These are phyloP conservation scores for Entophlyctis helioformis DNA, from an alignment of 192 early-diverging fungal genomes.

Conservation along the genomic window DNA sequence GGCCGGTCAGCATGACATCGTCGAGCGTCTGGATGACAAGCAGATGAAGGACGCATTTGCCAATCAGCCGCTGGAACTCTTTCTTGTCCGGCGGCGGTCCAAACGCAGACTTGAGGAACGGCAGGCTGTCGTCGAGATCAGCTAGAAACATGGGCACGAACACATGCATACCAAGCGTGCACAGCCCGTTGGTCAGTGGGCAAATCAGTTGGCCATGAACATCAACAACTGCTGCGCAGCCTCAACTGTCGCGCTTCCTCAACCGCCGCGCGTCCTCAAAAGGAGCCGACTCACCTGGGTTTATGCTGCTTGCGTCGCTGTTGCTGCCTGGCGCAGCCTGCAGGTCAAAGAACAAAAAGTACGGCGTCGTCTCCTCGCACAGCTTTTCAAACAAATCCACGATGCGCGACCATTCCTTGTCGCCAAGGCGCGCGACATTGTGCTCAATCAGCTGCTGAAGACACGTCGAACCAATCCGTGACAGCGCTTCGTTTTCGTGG, in stretches of 20 bases:
- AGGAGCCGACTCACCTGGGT: too few species aligned
- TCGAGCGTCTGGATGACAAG: constrained; percentile 81
- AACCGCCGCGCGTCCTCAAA: too few species aligned
- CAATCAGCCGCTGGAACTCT: constrained; percentile 73
- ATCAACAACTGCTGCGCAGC: too few species aligned
- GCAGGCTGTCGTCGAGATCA: too few species aligned
- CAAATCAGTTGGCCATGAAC: too few species aligned
- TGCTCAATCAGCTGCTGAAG: constrained; percentile 76
- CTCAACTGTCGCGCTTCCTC: too few species aligned
- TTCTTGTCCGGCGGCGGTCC: constrained; percentile 39
- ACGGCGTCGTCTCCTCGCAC: constrained; percentile 71
- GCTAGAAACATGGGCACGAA: too few species aligned
- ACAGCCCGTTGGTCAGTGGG: too few species aligned
- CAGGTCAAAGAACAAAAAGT: constrained; percentile 53
- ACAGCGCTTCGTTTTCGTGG: constrained; percentile 87
- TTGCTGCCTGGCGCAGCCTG: constrained; percentile 6
- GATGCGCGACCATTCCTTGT: constrained; percentile 58
- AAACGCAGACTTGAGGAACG: too few species aligned
- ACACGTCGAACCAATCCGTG: constrained; percentile 79
- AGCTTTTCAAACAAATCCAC: constrained; percentile 57
- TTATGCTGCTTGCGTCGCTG: too few species aligned
- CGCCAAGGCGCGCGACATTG: constrained; percentile 65
- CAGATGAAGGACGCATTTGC: constrained; percentile 82
- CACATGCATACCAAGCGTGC: too few species aligned
- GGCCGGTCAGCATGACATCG: constrained; percentile 45